Conservation (phyloP, 129 eudicot species). For the Glebionis coronaria region DNA sequence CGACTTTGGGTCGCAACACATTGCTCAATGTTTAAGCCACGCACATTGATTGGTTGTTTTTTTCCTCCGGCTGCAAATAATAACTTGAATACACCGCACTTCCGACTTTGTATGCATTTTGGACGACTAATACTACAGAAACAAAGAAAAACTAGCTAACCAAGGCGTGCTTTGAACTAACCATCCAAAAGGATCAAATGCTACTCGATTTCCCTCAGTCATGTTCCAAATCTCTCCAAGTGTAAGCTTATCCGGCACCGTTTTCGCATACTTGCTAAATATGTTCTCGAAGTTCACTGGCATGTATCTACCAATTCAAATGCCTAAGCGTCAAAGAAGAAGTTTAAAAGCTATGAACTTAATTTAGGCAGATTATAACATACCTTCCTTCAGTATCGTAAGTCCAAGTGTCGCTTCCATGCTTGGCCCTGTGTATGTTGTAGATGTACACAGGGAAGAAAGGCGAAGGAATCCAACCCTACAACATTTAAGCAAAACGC, state of each 20-base stretch:
- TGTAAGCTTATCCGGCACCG: slow-evolving; percentile 68
- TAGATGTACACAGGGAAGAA: slow-evolving; percentile 62
- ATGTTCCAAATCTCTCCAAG: slow-evolving; percentile 72
- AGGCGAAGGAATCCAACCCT: slow-evolving; percentile 87
- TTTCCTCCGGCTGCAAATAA: too few species aligned
- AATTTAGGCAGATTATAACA: not conserved
- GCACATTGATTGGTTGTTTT: too few species aligned
- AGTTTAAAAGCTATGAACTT: not conserved
- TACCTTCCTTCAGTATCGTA: slow-evolving; percentile 91
- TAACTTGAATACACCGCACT: not conserved
- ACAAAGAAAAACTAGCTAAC: too few species aligned
- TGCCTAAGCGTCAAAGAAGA: not conserved
- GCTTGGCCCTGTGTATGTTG: slow-evolving; percentile 76
- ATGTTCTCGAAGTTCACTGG: slow-evolving; percentile 78
- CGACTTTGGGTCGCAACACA: too few species aligned
- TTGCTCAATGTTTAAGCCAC: too few species aligned
- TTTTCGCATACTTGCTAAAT: slow-evolving; percentile 75
- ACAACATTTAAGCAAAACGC: slow-evolving; percentile 1
- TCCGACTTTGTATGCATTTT: too few species aligned
- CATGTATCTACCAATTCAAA: slow-evolving; percentile 42
- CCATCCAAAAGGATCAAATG: slow-evolving; percentile 70
- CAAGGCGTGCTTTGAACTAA: slow-evolving; percentile 17
- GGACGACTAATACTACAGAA: too few species aligned
- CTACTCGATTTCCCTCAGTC: slow-evolving; percentile 72
- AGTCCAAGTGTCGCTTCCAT: slow-evolving; percentile 77